Evolutionary conservation across 1,139 yeast species (phyloP), one percentile per base, ranked within the genome.

Genomic region (Ashbya aceris): DNA sequence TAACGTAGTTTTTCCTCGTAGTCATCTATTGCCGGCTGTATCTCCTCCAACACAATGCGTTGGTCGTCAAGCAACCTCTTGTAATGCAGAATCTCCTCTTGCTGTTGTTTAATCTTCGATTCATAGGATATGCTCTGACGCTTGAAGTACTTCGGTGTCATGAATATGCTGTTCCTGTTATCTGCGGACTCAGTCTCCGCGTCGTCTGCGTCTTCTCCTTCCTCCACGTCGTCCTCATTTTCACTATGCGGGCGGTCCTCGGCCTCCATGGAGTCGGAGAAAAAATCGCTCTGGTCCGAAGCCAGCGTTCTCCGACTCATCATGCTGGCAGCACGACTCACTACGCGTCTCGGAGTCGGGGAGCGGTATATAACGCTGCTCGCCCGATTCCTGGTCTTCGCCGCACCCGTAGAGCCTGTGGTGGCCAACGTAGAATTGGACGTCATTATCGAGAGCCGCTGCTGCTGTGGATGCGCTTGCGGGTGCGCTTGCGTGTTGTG

Each of bases 1-100:
- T 41, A 43, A 14, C 45, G 47, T 29, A 56, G 38, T 28, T 49
- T 52, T 6, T 43, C 47, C 39, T 58, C 62, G 39, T 58, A 57
- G 20, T 48, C 51, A 38, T 59, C 64, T 26, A 59, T 56, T 2
- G 60, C 54, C 7, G 61, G 62, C 38, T 60, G 62, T 8, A 59
- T 46, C 26, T 60, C 63, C 43, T 60, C 64, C 12, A 60, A 42
- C 1, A 60, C 57, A 8, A 49, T 43, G 28, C 62, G 44, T 44
- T 60, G 64, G 30, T 60, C 64, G 40, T 58, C 56, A 20, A 60
- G 45, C 31, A 60, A 38, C 27, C 47, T 45, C 39, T 55, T 58
- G 39, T 55, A 60, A 30, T 53, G 56, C 6, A 39, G 20, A 10
- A 58, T 48, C 35, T 56, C 57, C 27, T 47, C 44, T 26, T 42